A percentile compares a stretch with the other conserved stretches of the same genome.
phyloP scores from a whole-genome alignment of 2,329 filamentous ascomycete genomes.

The Fusarium mangiferae region DNA sequence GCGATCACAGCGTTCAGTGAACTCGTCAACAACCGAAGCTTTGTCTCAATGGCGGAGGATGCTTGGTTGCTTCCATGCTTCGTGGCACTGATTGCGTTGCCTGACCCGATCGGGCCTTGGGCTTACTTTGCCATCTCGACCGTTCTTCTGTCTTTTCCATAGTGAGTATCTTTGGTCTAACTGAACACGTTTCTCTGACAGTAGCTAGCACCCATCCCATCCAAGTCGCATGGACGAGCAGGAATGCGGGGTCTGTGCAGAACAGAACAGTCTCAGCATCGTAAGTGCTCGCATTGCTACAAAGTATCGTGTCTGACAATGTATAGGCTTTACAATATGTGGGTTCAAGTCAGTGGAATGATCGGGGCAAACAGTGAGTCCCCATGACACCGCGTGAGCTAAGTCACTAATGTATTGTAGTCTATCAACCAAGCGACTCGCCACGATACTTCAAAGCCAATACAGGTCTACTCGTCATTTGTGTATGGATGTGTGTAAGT shows the following conservation, averaged over 20 bases:
- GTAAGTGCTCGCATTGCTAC: background rate
- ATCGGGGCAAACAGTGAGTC: constrained; percentile 48
- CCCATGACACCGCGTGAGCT: fast-evolving
- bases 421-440: constrained; percentile 50
- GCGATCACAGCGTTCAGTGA: constrained; percentile 56
- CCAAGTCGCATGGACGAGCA: background rate
- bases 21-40: constrained; percentile 58
- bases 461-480: constrained; percentile 30
- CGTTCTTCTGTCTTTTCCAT: background rate
- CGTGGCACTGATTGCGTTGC: constrained; percentile 56
- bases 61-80: constrained; percentile 67
- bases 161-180: background rate
- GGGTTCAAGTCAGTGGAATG: constrained; percentile 53
- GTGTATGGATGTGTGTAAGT: constrained; percentile 10
- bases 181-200: background rate
- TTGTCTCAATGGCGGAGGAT: constrained; percentile 58
- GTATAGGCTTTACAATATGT: constrained; percentile 61
- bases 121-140: background rate
- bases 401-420: background rate
- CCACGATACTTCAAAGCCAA: constrained; percentile 53
- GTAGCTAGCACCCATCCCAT: background rate
- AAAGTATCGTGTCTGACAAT: background rate
- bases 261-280: constrained; percentile 64
- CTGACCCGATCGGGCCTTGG: constrained; percentile 4
- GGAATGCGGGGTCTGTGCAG: constrained; percentile 40